phyloP scores from a whole-genome alignment of 2,329 filamentous ascomycete species.

The Pseudonectria buxi region DNA sequence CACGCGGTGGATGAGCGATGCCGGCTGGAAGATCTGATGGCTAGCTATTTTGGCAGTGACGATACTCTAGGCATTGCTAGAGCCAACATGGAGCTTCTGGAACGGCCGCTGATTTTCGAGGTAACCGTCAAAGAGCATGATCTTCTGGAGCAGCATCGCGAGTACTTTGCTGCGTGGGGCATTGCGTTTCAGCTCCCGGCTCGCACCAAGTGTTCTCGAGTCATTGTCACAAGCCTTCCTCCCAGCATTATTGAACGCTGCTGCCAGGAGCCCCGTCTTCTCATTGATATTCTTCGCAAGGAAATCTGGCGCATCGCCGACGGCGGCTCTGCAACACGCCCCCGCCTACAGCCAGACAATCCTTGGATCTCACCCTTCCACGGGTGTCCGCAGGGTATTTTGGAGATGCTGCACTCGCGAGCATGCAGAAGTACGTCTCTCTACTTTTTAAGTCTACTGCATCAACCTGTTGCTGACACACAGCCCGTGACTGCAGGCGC shows the following conservation, averaged over 20 bases:
- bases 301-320: slow-evolving; percentile 65
- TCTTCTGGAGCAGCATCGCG: slow-evolving; percentile 47
- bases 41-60: slow-evolving; percentile 36
- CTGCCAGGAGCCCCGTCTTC: slow-evolving; percentile 59
- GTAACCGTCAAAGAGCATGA: slow-evolving; percentile 53
- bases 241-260: slow-evolving; percentile 70
- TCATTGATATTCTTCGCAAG: slow-evolving; percentile 66
- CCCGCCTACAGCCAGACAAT: slow-evolving; percentile 6
- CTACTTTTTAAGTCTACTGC: no score
- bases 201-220: background rate
- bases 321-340: slow-evolving; percentile 15
- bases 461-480: slow-evolving; percentile 4
- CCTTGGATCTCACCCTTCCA: slow-evolving; percentile 58
- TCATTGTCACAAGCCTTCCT: slow-evolving; percentile 58
- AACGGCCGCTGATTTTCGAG: slow-evolving; percentile 56
- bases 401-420: slow-evolving; percentile 70
- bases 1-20: slow-evolving; percentile 91
- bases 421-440: slow-evolving; percentile 59
- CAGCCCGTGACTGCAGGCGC: slow-evolving; percentile 37
- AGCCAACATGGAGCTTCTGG: slow-evolving; percentile 32
- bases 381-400: slow-evolving; percentile 64
- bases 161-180: slow-evolving; percentile 67
- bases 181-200: slow-evolving; percentile 51
- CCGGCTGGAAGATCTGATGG: slow-evolving; percentile 67
- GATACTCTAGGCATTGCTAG: background rate